These are phyloP conservation scores for Alternaria arbusti DNA, from an alignment of 2,329 filamentous ascomycete species.

Conservation along the genomic window DNA sequence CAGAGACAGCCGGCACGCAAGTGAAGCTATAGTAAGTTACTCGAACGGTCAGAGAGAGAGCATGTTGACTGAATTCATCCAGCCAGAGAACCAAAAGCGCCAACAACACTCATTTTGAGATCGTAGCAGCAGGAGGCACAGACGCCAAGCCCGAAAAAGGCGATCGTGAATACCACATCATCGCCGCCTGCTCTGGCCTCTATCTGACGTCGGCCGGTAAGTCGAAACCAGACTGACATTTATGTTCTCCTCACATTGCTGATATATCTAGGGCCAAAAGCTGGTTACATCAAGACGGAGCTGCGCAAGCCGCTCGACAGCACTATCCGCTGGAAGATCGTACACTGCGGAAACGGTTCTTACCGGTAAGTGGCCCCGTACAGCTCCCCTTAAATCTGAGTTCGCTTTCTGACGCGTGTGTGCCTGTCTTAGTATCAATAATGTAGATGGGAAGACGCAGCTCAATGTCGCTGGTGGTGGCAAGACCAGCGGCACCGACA, in stretches of 20 bases:
- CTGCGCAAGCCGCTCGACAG: not conserved
- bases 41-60: not conserved
- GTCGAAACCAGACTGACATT: not conserved
- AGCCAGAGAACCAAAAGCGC: not conserved
- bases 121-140: not conserved
- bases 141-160: not conserved
- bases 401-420: not conserved
- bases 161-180: slow-evolving; percentile 9
- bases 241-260: not conserved
- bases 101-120: not conserved
- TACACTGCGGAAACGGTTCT: not conserved
- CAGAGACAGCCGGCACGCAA: not conserved
- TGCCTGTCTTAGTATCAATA: not conserved
- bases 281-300: not conserved
- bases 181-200: slow-evolving; percentile 1
- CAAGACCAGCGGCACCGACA: not conserved
- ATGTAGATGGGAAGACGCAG: not conserved
- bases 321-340: slow-evolving; percentile 2
- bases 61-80: not conserved
- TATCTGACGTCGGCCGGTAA: not conserved
- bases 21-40: not conserved
- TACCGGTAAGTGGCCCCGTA: not conserved
- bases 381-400: not conserved
- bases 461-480: not conserved
- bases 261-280: not conserved